Base-by-base conservation (phyloP, 2,329 filamentous ascomycete genomes). In the Diaporthe citriasiana region DNA sequence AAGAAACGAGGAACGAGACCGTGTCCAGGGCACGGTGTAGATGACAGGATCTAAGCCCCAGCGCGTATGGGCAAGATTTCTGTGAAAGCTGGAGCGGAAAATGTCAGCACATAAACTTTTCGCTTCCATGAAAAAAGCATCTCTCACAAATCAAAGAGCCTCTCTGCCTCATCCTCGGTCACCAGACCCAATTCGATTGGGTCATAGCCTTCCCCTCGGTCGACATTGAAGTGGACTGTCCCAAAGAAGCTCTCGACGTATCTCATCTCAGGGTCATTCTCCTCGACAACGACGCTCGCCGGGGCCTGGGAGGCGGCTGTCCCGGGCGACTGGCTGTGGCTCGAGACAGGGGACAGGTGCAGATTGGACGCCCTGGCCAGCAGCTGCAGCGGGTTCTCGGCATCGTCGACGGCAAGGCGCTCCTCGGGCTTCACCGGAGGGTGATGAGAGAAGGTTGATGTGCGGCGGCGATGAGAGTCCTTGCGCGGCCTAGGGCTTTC, bases 301-400 rank as follows among this genome's bases (percentile, higher is more conserved):
- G 72, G 76, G 60, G 45, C 70, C 50, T 70, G 73, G 55, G 57
- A 74, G 63, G 40, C 77, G 74, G 35, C 73, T 2, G 73, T 73
- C 2, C 57, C 70, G n/a, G 74, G 74, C 4, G 76, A 72, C 33
- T 77, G 76, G 15, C 70, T 69, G 53, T 76, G 74, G 42, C 76
- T 78, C 12, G 81, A 74, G 57, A 79, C 79, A 1, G 85, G 87
- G 33, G 87, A 88, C n/a, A 89, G 85, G 73, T 89, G 89, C 51
- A 93, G 86, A 81, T 93, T 92, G 0, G 93, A 94, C 1, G 93
- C 93, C 42, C 93, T 88, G 3, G 93, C 93, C 45, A 95, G 89
- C 22, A 94, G 84, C 80, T 95, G 93, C 7, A 94, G 83, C 0
- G 93, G 93, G 75, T 94, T 95, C 79, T 95, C 93, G 4, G 93